These are phyloP conservation scores for Trifolium fragiferum DNA, from an alignment of 306 rosid species.

Conservation along the genomic window DNA sequence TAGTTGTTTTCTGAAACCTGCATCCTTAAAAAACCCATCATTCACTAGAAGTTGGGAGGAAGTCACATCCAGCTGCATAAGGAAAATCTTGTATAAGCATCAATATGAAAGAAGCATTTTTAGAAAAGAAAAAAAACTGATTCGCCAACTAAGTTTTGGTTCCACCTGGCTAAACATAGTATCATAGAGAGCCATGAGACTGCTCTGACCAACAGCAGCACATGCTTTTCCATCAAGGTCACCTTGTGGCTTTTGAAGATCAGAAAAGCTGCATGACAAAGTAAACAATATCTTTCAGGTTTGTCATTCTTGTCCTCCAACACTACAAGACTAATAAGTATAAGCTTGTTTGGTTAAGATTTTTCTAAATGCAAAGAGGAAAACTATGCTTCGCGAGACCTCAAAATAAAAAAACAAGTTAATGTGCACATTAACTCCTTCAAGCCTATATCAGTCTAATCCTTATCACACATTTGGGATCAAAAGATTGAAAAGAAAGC, in stretches of 20 bases:
- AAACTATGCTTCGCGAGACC: neutral
- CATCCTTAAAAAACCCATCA: slow-evolving; percentile 74
- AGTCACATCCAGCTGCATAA: slow-evolving; percentile 91
- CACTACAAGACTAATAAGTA: slow-evolving; percentile 1
- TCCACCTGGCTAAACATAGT: slow-evolving; percentile 95
- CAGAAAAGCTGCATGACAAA: slow-evolving; percentile 77
- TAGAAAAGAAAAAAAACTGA: neutral
- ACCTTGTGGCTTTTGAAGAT: slow-evolving; percentile 78
- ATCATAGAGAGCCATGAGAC: slow-evolving; percentile 99
- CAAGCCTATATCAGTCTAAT: neutral
- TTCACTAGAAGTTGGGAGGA: slow-evolving; percentile 98
- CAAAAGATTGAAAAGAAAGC: neutral
- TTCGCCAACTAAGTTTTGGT: slow-evolving; percentile 7
- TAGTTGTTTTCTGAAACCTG: slow-evolving; percentile 79
- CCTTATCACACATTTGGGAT: neutral
- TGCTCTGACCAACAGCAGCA: slow-evolving; percentile 96
- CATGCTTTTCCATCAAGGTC: slow-evolving; percentile 94
- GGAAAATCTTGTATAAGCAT: slow-evolving; percentile 46
- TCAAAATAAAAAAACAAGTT: neutral
- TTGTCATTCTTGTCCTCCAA: slow-evolving; percentile 6
- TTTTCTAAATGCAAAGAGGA: neutral
- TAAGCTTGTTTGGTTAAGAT: neutral
- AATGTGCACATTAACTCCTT: slow-evolving; percentile 11
- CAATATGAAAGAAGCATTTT: slow-evolving; percentile 17
- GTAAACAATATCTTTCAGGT: slow-evolving; percentile 24